Percentiles rank a stretch among this genome's conserved stretches.
These are phyloP conservation scores for Thyridium curvatum DNA, from an alignment of 2,329 filamentous ascomycete species.

Conservation along the genomic window DNA sequence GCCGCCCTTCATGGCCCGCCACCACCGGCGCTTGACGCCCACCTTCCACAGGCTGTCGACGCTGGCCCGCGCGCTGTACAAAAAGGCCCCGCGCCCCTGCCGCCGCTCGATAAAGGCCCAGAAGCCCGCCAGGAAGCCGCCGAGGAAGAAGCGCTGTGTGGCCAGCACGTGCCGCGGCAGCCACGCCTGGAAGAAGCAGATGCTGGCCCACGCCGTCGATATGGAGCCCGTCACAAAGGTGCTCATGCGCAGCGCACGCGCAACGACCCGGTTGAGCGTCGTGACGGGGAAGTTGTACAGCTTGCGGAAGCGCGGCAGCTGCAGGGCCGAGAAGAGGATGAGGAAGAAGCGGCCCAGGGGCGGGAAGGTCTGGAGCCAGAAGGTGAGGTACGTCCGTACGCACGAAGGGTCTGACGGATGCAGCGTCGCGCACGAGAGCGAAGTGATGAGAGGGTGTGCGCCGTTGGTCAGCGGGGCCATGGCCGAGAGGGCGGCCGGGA, in stretches of 20 bases:
- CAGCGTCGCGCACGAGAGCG: slow-evolving; percentile 81
- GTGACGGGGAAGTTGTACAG: slow-evolving; percentile 65
- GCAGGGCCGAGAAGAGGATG: slow-evolving; percentile 64
- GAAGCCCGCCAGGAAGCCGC: slow-evolving; percentile 76
- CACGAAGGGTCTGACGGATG: slow-evolving; percentile 88
- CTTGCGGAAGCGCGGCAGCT: slow-evolving; percentile 60
- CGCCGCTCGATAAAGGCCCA: slow-evolving; percentile 74
- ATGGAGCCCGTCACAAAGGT: slow-evolving; percentile 78
- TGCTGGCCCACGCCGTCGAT: slow-evolving; percentile 78
- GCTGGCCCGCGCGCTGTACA: slow-evolving; percentile 73
- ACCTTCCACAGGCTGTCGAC: slow-evolving; percentile 88
- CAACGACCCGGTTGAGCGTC: slow-evolving; percentile 59
- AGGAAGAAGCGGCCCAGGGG: slow-evolving; percentile 72
- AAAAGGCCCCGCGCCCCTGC: slow-evolving; percentile 60
- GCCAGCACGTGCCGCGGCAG: slow-evolving; percentile 70
- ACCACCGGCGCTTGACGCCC: slow-evolving; percentile 84
- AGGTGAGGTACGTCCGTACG: slow-evolving; percentile 77
- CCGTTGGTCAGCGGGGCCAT: slow-evolving; percentile 75
- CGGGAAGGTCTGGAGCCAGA: slow-evolving; percentile 81
- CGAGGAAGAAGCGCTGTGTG: slow-evolving; percentile 83
- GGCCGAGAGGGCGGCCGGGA: slow-evolving; percentile 58
- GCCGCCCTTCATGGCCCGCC: slow-evolving; percentile 74
- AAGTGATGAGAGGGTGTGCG: slow-evolving; percentile 80
- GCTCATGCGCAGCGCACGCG: slow-evolving; percentile 65
- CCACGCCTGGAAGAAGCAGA: slow-evolving; percentile 81